These are phyloP conservation scores for Parietaria judaica DNA, from an alignment of 306 rosid genomes.

Conservation along the genomic window DNA sequence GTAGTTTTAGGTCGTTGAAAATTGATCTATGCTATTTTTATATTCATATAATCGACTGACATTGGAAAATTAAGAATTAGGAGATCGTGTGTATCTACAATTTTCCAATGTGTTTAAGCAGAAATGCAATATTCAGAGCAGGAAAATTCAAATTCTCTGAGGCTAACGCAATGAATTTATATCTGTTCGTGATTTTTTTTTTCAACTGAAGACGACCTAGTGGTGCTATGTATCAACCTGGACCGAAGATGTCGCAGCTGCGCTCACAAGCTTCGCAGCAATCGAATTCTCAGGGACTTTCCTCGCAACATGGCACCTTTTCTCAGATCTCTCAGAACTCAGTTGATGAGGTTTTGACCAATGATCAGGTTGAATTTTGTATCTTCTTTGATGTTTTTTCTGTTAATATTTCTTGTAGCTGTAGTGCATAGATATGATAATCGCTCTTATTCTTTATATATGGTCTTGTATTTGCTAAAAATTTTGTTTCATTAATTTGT, in stretches of 20 bases:
- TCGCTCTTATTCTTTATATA: not conserved
- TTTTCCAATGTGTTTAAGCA: too few relatives aligned
- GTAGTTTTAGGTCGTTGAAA: too few relatives aligned
- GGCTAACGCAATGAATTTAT: not conserved
- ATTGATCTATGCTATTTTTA: too few relatives aligned
- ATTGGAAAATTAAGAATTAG: too few relatives aligned
- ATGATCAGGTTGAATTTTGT: conserved; percentile 59
- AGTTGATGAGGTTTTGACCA: conserved; percentile 49
- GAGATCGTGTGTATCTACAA: too few relatives aligned
- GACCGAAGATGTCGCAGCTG: conserved; percentile 67
- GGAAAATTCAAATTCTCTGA: too few relatives aligned
- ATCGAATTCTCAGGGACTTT: conserved; percentile 76
- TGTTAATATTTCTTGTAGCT: not conserved
- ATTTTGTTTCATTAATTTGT: not conserved
- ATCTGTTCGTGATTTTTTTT: not conserved
- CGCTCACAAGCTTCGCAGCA: conserved; percentile 84
- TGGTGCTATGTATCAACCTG: conserved; percentile 39
- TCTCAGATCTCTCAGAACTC: conserved; percentile 87
- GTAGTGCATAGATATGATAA: not conserved
- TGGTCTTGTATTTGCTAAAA: not conserved
- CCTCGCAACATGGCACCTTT: conserved; percentile 69
- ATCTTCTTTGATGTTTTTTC: conserved; percentile 6
- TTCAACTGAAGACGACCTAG: conserved; percentile 41
- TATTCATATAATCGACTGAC: too few relatives aligned
- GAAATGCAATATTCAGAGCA: too few relatives aligned